Conservation (phyloP, 2,329 filamentous ascomycete species). For the Intubia oerlemansii region DNA sequence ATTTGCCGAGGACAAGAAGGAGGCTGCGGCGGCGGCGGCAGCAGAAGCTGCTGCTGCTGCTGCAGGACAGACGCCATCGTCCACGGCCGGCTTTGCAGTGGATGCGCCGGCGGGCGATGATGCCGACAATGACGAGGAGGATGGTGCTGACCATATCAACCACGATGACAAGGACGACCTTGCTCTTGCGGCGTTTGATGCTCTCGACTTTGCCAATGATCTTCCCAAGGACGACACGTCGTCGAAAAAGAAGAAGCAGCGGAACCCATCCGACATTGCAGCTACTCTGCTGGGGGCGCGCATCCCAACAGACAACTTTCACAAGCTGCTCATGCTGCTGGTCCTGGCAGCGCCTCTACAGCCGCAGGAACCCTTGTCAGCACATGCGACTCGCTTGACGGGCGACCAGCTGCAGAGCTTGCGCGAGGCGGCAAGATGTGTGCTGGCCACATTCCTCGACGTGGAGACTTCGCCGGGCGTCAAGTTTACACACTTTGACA, state of each 20-base stretch:
- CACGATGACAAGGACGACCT: slow-evolving; percentile 35
- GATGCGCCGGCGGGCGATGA: slow-evolving; percentile 23
- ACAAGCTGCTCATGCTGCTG: slow-evolving; percentile 48
- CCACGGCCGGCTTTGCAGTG: slow-evolving; percentile 23
- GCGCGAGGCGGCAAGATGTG: slow-evolving; percentile 37
- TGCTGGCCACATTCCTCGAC: slow-evolving; percentile 44
- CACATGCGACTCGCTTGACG: slow-evolving; percentile 32
- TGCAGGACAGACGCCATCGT: too few relatives aligned
- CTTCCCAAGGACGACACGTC: neutral
- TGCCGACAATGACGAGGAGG: slow-evolving; percentile 15
- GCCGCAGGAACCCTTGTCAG: slow-evolving; percentile 41
- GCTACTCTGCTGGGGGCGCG: slow-evolving; percentile 38
- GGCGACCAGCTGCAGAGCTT: slow-evolving; percentile 36
- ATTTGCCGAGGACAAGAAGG: slow-evolving; percentile 11
- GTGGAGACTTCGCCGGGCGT: slow-evolving; percentile 43
- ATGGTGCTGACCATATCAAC: neutral
- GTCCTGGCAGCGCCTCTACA: slow-evolving; percentile 43
- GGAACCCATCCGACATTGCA: slow-evolving; percentile 1
- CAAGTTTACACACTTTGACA: slow-evolving; percentile 37
- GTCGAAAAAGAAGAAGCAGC: slow-evolving; percentile 28
- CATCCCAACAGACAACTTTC: slow-evolving; percentile 53
- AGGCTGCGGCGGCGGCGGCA: slow-evolving; percentile 5
- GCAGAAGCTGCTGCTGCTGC: neutral
- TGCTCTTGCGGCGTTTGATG: slow-evolving; percentile 45
- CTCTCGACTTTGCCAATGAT: slow-evolving; percentile 37